Base-by-base conservation (phyloP, 441 rosid species). In the Populus tomentosa region DNA sequence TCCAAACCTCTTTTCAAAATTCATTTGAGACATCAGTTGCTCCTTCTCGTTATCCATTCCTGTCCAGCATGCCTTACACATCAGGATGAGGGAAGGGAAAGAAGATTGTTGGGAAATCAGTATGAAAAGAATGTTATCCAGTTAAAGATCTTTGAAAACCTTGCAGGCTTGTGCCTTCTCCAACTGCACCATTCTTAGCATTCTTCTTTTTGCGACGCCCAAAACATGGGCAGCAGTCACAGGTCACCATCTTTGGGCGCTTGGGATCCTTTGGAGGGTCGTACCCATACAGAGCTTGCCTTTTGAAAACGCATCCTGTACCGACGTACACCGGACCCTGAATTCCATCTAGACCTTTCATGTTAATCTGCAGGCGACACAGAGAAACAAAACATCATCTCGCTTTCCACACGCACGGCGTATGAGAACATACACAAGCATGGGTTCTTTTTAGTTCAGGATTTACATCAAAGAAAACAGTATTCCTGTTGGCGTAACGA, bases 311-410 rank as follows among this genome's bases (percentile, higher is more conserved):
- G 77, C 90, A 86, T 77, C 98, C 98, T 7, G 98, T 95, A 23
- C 98, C 98, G 33, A 95, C 98, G 80, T 93, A 95, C 20, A 92
- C 92, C 8, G 98, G 99, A 46, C 98, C 96, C 83, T 95, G 98
- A 81, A 95, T 90, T 53, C 98, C 98, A 79, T 95, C 99, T 75
- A 93, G 88, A 30, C 99, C 99, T 86, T 88, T 95, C 99, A 93
- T 92, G 85, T 93, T 95, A 79, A 93, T 92, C 98, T 95, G 92
- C 90, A 69, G 87, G 86, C 6, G 87, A 50, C 67, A 76, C 18
- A 24, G 30, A 24, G 38, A 85, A 46, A 4, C 71, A 26, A 30
- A 65, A 65, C 20, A 35, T 38, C 68, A 46, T 26, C 35, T 59
- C 87, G 71, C 63, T 46, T 75, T 64, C 46, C 70, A 50, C 30